Percentiles rank a stretch among this genome's conserved stretches.
Conservation (phyloP, 768 basidiomycete species). For the Lentinula aciculospora region DNA sequence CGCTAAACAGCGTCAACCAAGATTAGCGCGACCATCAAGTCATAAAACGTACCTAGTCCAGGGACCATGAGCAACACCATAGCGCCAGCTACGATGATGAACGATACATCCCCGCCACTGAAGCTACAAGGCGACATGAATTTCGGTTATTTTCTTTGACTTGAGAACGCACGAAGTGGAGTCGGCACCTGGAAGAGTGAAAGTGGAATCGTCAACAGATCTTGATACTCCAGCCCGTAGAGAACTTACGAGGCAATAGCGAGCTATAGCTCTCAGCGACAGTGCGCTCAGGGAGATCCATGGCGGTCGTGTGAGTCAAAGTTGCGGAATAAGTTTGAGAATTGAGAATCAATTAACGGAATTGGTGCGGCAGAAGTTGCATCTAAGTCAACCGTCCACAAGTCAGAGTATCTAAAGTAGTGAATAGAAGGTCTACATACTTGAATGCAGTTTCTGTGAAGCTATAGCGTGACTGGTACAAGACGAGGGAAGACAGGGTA, state of each 20-base stretch:
- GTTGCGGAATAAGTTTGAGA: neutral
- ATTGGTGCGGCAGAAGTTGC: neutral
- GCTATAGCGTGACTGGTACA: no score
- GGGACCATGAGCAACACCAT: conserved; percentile 79
- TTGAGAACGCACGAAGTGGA: neutral
- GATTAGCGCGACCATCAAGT: neutral
- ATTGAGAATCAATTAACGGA: neutral
- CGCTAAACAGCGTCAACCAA: conserved; percentile 27
- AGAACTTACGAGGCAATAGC: neutral
- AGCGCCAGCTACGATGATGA: conserved; percentile 61
- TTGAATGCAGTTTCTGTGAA: no score
- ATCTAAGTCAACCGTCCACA: no score
- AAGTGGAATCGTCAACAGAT: neutral
- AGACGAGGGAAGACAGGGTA: no score
- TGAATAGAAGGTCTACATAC: no score
- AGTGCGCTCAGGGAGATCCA: neutral
- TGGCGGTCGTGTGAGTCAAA: neutral
- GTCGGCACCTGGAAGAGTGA: neutral
- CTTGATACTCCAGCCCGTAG: neutral
- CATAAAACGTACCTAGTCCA: conserved; percentile 54
- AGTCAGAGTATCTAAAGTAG: no score
- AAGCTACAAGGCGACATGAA: no score
- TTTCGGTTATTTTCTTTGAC: no score
- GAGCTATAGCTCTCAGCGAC: neutral
- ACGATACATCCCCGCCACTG: conserved; percentile 66